These are phyloP conservation scores for Citropsis articulata DNA, from an alignment of 345 rosid genomes.

Conservation along the genomic window DNA sequence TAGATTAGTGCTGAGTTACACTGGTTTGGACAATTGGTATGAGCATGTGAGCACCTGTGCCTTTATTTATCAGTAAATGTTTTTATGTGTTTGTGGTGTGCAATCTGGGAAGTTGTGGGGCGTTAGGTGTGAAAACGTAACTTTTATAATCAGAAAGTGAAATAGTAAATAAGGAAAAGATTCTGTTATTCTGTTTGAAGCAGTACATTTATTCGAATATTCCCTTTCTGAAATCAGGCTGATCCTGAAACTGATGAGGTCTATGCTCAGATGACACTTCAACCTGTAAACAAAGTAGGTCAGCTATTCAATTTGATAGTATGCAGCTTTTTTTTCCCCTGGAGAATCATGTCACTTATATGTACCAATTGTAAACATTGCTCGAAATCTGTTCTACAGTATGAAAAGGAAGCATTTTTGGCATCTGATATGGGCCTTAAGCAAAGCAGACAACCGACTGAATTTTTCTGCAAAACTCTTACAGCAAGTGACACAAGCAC, in stretches of 20 bases:
- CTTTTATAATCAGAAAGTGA: background rate
- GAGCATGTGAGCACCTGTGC: background rate
- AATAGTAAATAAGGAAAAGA: too few species aligned
- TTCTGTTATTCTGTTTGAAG: background rate
- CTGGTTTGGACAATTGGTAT: background rate
- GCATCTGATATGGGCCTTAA: slow-evolving; percentile 85
- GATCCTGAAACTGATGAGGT: slow-evolving; percentile 76
- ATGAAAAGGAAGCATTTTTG: slow-evolving; percentile 77
- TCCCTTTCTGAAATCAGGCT: slow-evolving; percentile 43
- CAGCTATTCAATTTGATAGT: slow-evolving; percentile 28
- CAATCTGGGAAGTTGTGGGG: background rate
- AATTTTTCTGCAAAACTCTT: slow-evolving; percentile 96
- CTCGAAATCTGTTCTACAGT: slow-evolving; percentile 42
- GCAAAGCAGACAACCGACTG: slow-evolving; percentile 76
- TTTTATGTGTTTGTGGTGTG: background rate
- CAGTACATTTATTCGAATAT: background rate
- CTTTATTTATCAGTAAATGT: background rate
- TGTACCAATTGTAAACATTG: slow-evolving; percentile 5
- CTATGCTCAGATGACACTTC: slow-evolving; percentile 82
- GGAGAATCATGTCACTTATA: background rate
- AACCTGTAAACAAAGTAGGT: slow-evolving; percentile 75
- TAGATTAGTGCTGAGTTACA: background rate
- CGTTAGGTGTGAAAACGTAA: background rate
- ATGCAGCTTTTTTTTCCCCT: background rate
- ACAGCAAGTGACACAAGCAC: slow-evolving; percentile 98